Evolutionary conservation across 129 eudicot species (phyloP).

Genomic region (Mikania micrantha): DNA sequence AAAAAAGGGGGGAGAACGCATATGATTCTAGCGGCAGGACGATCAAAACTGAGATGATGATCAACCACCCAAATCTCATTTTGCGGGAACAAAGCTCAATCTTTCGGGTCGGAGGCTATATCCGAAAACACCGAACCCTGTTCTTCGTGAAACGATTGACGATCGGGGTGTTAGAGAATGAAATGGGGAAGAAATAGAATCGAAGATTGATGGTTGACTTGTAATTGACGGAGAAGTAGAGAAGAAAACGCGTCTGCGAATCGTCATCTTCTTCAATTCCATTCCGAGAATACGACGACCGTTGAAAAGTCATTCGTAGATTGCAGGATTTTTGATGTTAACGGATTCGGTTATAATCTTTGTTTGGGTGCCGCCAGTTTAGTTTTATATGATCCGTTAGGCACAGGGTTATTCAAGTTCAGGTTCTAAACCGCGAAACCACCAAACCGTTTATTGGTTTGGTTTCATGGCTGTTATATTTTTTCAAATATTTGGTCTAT

Average conservation of each 20-base stretch:
- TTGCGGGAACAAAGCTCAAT: not conserved
- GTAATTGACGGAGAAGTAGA: slow-evolving; percentile 31
- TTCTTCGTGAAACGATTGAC: not conserved
- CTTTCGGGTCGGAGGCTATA: not conserved
- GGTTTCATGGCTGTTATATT: too few species aligned
- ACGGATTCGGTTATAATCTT: too few species aligned
- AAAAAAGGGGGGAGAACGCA: slow-evolving; percentile 2
- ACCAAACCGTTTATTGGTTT: too few species aligned
- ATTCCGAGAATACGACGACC: slow-evolving; percentile 17
- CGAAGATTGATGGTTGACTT: not conserved
- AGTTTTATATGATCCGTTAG: too few species aligned
- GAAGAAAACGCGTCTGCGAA: slow-evolving; percentile 26
- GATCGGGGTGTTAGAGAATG: not conserved
- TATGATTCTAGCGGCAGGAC: slow-evolving; percentile 18
- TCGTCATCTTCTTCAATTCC: slow-evolving; percentile 19
- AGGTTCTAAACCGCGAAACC: too few species aligned
- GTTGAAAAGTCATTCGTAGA: slow-evolving; percentile 1
- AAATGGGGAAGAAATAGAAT: not conserved
- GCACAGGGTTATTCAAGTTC: too few species aligned
- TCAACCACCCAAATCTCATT: slow-evolving; percentile 6
- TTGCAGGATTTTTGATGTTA: too few species aligned
- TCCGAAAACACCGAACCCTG: not conserved
- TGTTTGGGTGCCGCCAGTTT: too few species aligned
- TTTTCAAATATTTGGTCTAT: too few species aligned
- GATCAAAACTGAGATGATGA: slow-evolving; percentile 7